Conservation (phyloP, 2,329 filamentous ascomycete species). For the Onygenales sp. region DNA sequence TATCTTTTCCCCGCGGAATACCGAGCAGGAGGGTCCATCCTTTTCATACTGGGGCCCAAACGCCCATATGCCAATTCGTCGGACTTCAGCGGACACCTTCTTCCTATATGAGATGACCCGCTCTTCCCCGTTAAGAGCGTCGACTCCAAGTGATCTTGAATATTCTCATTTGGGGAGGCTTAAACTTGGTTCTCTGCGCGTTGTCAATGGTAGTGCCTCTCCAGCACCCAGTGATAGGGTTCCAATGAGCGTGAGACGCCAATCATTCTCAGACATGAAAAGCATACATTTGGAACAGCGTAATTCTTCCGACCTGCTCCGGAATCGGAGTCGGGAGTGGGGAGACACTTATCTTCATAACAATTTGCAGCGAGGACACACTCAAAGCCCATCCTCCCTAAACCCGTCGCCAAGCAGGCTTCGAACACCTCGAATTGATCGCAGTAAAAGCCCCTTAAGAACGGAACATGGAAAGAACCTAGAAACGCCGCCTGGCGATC, state of each 20-base stretch:
- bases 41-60: constrained; percentile 14
- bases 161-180: constrained; percentile 32
- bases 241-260: neutral
- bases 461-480: neutral
- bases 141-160: constrained; percentile 20
- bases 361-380: neutral
- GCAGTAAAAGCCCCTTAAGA: neutral
- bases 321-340: constrained; percentile 1
- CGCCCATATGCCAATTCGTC: constrained; percentile 1
- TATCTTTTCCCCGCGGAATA: constrained; percentile 18
- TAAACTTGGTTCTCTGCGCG: constrained; percentile 30
- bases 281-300: neutral
- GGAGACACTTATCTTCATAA: neutral
- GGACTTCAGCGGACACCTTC: constrained; percentile 5
- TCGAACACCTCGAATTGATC: neutral
- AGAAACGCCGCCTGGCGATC: neutral
- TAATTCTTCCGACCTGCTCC: neutral
- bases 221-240: constrained; percentile 25
- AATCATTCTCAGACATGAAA: constrained; percentile 3
- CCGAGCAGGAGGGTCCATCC: constrained; percentile 18
- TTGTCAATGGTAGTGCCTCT: constrained; percentile 30
- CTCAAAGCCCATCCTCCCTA: neutral
- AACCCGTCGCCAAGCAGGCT: neutral
- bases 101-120: constrained; percentile 8
- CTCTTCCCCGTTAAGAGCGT: constrained; percentile 12